Base-by-base conservation (phyloP, 805 yeast genomes). In the Saccharomycopsis sp. region DNA sequence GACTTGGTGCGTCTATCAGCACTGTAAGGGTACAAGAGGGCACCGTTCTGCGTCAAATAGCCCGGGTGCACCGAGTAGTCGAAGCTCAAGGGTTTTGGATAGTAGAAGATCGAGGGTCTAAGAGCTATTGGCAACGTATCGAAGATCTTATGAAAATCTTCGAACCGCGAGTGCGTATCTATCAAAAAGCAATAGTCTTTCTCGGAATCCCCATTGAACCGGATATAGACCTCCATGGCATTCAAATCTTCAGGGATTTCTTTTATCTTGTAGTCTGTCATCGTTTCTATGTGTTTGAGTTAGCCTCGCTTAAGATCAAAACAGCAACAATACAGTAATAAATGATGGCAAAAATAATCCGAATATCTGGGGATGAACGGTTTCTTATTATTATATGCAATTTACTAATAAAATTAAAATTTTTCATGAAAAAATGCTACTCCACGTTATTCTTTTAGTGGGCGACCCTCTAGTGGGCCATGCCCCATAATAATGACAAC, bases 131-230 rank as follows among this genome's bases (percentile, higher is more conserved):
- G 93, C 62, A 91, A 74, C 1, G 78, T 70, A 47, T 77, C 73
- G 67, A 92, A 90, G 53, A 91, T 82, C 56, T 77, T 74, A 62
- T 78, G 67, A 63, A 92, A 78, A 34, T 80, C 82, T 20, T 76
- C 72, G 64, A 92, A 84, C 3, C 83, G 80, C 57, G 83, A 80
- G 29, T 76, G 75, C 19, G 81, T 72, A 23, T 79, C 76, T n/a
- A 91, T 81, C 64, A 82, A 85, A 75, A 93, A 89, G 66, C 97
- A 89, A 72, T 90, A 92, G 70, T 93, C 99, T 70, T 87, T 87
- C 67, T 90, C 97, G 54, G 75, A 71, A 68, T 92, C 97, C 59
- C 82, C 86, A 69, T 89, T 90, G 79, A 93, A 83, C 60, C 99
- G 86, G 63, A 94, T 72, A 73, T 83, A 91, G 47, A 80, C 68